Base-by-base conservation (phyloP, 495 filamentous ascomycete genomes). In the Pseudomonodictys pantanalensis region DNA sequence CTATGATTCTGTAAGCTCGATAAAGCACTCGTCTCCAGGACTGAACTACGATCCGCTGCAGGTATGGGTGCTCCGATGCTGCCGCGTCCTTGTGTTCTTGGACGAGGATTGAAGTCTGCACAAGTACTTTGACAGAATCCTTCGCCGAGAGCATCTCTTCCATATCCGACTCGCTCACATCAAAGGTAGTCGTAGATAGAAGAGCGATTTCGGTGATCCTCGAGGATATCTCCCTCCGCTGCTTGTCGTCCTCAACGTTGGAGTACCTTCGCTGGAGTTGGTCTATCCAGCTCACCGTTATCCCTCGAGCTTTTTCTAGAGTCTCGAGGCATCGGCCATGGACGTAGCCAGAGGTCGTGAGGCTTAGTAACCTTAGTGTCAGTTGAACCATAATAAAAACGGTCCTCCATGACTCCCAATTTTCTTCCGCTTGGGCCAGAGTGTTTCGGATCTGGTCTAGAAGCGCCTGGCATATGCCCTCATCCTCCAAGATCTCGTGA, bases 331-430 rank as follows among this genome's bases (percentile, higher is more conserved):
- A 66, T 0, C 24, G 12, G 2, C 28, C 26, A 9, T 42, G 23
- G 30, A 62, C 39, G 1, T 32, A 22, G 0, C 2, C 25, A 0
- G 52, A 35, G 2, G 30, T 1, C 0, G 45, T 54, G 5, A 67
- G 48, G 3, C 60, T 55, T 2, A 67, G 52, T 22, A 68, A 17
- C 18, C 61, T 42, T 23, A 26, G 9, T 6, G 50, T 33, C 20
- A 69, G 38, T 11, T 41, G 42, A 11, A 63, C 42, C 26, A 62
- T 58, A 22, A 33, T 55, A 18, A 44, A 38, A 1, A 69, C 22
- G 2, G 65, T 48, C 23, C 58, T 29, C 30, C 48, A 56, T 5
- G 58, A 52, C 25, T 69, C 55, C 67, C 68, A 68, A 33, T 69
- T 68, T 22, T 56, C 62, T 18, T 49, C 48, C 9, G 65, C 33